Evolutionary conservation across 2,329 filamentous ascomycete species (phyloP).

Genomic region (Verticillium tricorpus): DNA sequence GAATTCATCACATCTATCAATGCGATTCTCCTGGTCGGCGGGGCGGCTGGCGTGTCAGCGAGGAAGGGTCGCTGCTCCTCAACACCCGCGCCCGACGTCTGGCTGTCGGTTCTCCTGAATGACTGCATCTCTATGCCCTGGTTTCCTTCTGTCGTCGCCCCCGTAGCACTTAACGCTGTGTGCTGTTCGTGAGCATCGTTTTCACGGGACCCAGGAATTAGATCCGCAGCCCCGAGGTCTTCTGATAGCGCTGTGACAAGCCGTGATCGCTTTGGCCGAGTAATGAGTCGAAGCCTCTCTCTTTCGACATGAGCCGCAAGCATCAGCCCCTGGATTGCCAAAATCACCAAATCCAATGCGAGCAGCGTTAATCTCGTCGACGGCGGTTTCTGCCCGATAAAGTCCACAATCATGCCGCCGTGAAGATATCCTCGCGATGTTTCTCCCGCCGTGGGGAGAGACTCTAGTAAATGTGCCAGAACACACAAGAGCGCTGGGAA

Average conservation of each 20-base stretch:
- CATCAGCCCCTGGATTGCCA: constrained; percentile 59
- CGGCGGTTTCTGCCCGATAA: constrained; percentile 62
- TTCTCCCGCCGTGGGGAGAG: constrained; percentile 53
- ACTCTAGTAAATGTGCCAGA: constrained; percentile 52
- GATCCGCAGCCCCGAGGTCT: not conserved
- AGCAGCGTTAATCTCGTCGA: constrained; percentile 52
- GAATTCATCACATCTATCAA: constrained; percentile 47
- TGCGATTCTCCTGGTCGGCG: constrained; percentile 18
- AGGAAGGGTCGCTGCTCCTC: constrained; percentile 21
- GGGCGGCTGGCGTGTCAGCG: not conserved
- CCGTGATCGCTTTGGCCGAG: constrained; percentile 7
- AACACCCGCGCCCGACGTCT: constrained; percentile 12
- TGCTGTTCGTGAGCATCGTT: not conserved
- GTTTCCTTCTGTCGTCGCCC: not conserved
- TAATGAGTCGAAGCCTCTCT: constrained; percentile 46
- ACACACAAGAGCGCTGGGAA: constrained; percentile 57
- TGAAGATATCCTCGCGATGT: constrained; percentile 61
- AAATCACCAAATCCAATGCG: constrained; percentile 49
- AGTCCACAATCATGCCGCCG: constrained; percentile 63
- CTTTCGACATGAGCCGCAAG: constrained; percentile 57
- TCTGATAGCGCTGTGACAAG: constrained; percentile 1
- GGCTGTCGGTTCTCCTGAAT: constrained; percentile 20
- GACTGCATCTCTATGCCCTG: constrained; percentile 43
- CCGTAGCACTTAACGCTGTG: not conserved
- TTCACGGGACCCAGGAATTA: not conserved